Percentiles rank a stretch among this genome's conserved stretches.
These are phyloP conservation scores for Pichia deserticola DNA, from an alignment of 805 yeast species.

Conservation along the genomic window DNA sequence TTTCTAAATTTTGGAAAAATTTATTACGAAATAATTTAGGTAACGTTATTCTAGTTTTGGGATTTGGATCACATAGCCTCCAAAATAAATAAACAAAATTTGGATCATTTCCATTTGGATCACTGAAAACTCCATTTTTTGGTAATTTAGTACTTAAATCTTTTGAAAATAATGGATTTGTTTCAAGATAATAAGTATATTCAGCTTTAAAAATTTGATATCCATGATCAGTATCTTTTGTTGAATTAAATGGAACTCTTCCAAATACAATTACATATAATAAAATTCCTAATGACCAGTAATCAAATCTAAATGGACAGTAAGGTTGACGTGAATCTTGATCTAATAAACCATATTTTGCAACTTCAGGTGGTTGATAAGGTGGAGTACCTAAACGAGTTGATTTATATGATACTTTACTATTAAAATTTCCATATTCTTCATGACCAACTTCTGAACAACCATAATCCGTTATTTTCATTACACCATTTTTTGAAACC, in stretches of 20 bases:
- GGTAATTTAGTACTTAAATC: conserved; percentile 50
- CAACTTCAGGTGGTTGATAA: conserved; percentile 72
- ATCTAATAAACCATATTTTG: conserved; percentile 34
- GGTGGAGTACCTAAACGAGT: conserved; percentile 75
- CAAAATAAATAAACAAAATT: conserved; percentile 35
- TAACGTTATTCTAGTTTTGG: conserved; percentile 45
- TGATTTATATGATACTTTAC: conserved; percentile 30
- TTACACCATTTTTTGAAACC: conserved; percentile 50
- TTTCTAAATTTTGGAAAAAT: conserved; percentile 53
- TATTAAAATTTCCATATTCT: conserved; percentile 40
- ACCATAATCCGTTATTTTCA: conserved; percentile 72
- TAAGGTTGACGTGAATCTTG: conserved; percentile 24
- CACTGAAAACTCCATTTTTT: conserved; percentile 27
- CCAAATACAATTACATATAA: conserved; percentile 53
- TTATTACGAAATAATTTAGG: conserved; percentile 51
- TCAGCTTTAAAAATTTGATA: conserved; percentile 48
- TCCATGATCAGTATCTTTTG: conserved; percentile 38
- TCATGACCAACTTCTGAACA: conserved; percentile 60
- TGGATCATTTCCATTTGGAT: conserved; percentile 15
- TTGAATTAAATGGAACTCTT: conserved; percentile 52
- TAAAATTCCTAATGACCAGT: conserved; percentile 67
- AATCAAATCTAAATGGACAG: conserved; percentile 60
- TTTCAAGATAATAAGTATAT: conserved; percentile 30
- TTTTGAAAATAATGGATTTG: conserved; percentile 38
- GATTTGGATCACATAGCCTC: conserved; percentile 64